Evolutionary conservation across 345 rosid species (phyloP).

Genomic region (Rhizophora mangle): DNA sequence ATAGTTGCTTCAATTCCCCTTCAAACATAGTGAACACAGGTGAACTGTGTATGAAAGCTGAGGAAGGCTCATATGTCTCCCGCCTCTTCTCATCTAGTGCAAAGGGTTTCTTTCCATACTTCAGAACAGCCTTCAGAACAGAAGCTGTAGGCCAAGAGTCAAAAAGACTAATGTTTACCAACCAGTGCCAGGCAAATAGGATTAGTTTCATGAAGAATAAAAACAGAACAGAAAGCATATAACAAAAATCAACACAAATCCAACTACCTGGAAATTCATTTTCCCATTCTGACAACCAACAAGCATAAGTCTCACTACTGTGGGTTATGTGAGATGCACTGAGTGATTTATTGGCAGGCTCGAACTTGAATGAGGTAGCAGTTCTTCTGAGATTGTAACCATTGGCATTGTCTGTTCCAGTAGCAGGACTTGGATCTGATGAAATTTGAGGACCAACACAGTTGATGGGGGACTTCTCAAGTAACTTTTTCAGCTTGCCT

Average conservation of each 20-base stretch:
- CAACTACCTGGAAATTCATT: constrained; percentile 81
- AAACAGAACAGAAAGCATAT: background rate
- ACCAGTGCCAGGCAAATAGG: background rate
- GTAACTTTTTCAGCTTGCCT: constrained; percentile 55
- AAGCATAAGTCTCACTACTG: constrained; percentile 47
- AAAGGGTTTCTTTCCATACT: constrained; percentile 77
- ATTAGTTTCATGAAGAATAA: background rate
- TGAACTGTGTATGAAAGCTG: constrained; percentile 38
- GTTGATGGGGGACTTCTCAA: constrained; percentile 53
- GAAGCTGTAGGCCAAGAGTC: constrained; percentile 60
- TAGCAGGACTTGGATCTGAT: constrained; percentile 60
- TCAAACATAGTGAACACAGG: constrained; percentile 47
- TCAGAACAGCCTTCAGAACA: constrained; percentile 76
- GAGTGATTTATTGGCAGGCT: constrained; percentile 52
- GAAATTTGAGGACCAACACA: constrained; percentile 57
- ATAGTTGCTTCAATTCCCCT: constrained; percentile 64
- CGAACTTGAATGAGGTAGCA: constrained; percentile 37
- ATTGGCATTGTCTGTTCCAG: constrained; percentile 53
- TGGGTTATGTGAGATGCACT: constrained; percentile 46
- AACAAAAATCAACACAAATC: constrained; percentile 4
- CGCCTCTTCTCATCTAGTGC: constrained; percentile 74
- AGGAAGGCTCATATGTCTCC: constrained; percentile 54
- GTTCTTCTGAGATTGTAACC: constrained; percentile 63
- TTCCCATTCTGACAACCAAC: constrained; percentile 74
- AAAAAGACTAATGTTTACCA: constrained; percentile 5